These are phyloP conservation scores for Cordyceps cateniannulata DNA, from an alignment of 2,329 filamentous ascomycete genomes.

Conservation along the genomic window DNA sequence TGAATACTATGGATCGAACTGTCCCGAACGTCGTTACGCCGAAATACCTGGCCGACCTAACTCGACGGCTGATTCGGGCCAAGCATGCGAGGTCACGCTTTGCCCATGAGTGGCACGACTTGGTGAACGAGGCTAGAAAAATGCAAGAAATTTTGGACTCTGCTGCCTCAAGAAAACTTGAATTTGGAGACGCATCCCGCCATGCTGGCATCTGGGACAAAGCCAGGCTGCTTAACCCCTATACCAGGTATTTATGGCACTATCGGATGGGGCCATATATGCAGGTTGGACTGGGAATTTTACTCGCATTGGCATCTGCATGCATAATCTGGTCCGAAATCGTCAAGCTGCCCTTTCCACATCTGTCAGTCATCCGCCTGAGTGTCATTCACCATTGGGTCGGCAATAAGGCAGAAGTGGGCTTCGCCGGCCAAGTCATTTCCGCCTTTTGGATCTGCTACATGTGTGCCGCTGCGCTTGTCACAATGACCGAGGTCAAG, in stretches of 20 bases:
- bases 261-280: constrained; percentile 65
- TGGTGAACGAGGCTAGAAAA: constrained; percentile 67
- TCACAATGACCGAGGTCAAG: constrained; percentile 83
- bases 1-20: constrained; percentile 37
- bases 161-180: constrained; percentile 69
- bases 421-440: constrained; percentile 78
- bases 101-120: constrained; percentile 74
- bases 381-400: constrained; percentile 70
- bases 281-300: constrained; percentile 55
- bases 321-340: constrained; percentile 92
- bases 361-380: constrained; percentile 62
- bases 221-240: constrained; percentile 64
- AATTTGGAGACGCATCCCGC: constrained; percentile 58
- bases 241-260: constrained; percentile 72
- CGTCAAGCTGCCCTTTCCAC: constrained; percentile 72
- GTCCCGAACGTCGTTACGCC: constrained; percentile 84
- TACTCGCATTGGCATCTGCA: constrained; percentile 69
- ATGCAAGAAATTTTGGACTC: constrained; percentile 82
- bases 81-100: constrained; percentile 79
- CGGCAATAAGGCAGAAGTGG: constrained; percentile 66
- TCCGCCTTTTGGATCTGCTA: constrained; percentile 88
- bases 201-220: constrained; percentile 48
- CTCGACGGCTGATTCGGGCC: constrained; percentile 72
- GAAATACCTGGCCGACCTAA: constrained; percentile 86
- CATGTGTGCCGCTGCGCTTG: constrained; percentile 87